These are phyloP conservation scores for Xenoacremonium recifei DNA, from an alignment of 2,329 filamentous ascomycete species.

Conservation along the genomic window DNA sequence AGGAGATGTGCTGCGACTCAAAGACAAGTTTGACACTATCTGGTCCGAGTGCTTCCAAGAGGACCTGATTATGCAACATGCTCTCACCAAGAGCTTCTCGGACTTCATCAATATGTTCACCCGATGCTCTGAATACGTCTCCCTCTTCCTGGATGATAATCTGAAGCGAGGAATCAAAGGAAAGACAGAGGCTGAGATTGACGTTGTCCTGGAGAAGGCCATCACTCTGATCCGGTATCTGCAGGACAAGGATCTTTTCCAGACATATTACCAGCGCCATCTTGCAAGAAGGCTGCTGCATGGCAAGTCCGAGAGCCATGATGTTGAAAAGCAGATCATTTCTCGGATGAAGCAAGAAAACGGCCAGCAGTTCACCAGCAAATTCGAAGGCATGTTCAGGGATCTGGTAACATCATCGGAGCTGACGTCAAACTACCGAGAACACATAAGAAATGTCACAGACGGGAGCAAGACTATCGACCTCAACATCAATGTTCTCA, in stretches of 20 bases:
- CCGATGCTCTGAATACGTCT: constrained; percentile 87
- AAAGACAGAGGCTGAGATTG: constrained; percentile 86
- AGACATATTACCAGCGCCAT: constrained; percentile 98
- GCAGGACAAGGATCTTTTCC: constrained; percentile 89
- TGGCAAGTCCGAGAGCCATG: constrained; percentile 84
- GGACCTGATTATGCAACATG: constrained; percentile 76
- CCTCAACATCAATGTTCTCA: constrained; percentile 80
- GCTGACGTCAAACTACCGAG: constrained; percentile 73
- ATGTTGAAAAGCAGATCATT: constrained; percentile 94
- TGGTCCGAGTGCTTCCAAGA: constrained; percentile 70
- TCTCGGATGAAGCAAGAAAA: constrained; percentile 96
- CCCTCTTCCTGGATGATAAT: constrained; percentile 94
- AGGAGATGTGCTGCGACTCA: constrained; percentile 80
- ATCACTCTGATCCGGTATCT: constrained; percentile 86
- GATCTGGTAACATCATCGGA: constrained; percentile 89
- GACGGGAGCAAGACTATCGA: constrained; percentile 60
- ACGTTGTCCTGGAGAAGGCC: constrained; percentile 81
- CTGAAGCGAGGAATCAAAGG: constrained; percentile 91
- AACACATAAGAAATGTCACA: constrained; percentile 56
- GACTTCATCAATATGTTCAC: constrained; percentile 92
- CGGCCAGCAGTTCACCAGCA: constrained; percentile 88
- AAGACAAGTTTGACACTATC: constrained; percentile 85
- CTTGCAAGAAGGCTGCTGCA: constrained; percentile 83
- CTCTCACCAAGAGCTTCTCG: constrained; percentile 81
- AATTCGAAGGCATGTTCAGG: constrained; percentile 97